Percentiles rank a stretch among this genome's conserved stretches.
phyloP scores from a whole-genome alignment of 768 basidiomycete genomes.

The Phanerochaete sordida region DNA sequence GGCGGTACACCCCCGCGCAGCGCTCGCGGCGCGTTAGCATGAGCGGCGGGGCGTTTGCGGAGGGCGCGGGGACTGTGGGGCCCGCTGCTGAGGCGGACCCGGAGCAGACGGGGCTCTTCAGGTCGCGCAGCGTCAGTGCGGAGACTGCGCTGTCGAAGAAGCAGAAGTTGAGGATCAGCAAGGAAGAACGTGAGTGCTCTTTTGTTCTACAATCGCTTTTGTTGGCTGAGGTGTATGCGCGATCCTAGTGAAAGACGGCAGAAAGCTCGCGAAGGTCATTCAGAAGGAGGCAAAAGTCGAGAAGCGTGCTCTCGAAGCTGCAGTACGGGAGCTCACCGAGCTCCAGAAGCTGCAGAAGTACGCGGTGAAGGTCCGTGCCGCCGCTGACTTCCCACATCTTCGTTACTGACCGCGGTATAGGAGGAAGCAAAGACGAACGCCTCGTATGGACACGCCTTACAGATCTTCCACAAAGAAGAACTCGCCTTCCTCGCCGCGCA shows the following conservation, averaged over 20 bases:
- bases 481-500: slow-evolving; percentile 58
- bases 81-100: slow-evolving; percentile 40
- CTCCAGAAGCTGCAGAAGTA: slow-evolving; percentile 70
- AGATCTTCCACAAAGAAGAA: slow-evolving; percentile 60
- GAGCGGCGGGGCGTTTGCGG: slow-evolving; percentile 39
- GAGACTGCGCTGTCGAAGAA: slow-evolving; percentile 45
- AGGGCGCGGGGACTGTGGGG: slow-evolving; percentile 52
- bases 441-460: slow-evolving; percentile 49
- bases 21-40: slow-evolving; percentile 16
- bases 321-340: slow-evolving; percentile 61
- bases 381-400: neutral
- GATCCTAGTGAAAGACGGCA: slow-evolving; percentile 51
- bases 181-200: slow-evolving; percentile 45
- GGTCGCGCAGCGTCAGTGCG: slow-evolving; percentile 42
- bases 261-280: slow-evolving; percentile 64
- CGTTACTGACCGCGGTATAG: slow-evolving; percentile 15
- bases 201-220: neutral
- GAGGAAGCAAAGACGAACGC: slow-evolving; percentile 58
- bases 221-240: neutral
- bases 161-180: slow-evolving; percentile 49
- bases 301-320: slow-evolving; percentile 54
- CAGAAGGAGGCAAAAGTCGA: slow-evolving; percentile 67
- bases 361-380: slow-evolving; percentile 49
- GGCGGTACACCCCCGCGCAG: slow-evolving; percentile 14
- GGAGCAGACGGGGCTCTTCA: slow-evolving; percentile 33